phyloP scores from a whole-genome alignment of 192 early-diverging fungal genomes.

The Blastocladiella britannica region DNA sequence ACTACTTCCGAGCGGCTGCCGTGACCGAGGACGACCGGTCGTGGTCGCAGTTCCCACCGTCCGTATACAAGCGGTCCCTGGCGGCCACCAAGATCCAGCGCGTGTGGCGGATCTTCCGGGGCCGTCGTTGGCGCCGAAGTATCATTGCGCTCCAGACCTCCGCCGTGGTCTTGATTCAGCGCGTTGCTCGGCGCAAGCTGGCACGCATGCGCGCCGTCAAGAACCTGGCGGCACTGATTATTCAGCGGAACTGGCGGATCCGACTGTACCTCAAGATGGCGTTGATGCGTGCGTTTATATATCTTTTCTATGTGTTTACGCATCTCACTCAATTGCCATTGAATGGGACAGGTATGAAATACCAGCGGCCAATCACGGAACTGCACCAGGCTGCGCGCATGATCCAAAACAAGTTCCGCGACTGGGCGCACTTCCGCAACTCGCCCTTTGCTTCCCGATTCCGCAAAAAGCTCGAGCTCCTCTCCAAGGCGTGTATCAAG shows the following conservation, averaged over 20 bases:
- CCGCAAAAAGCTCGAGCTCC: conserved; percentile 5
- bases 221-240: conserved; percentile 23
- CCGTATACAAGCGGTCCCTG: conserved; percentile 27
- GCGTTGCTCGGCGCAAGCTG: conserved; percentile 25
- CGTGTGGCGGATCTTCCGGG: conserved; percentile 23
- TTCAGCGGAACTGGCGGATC: conserved; percentile 29
- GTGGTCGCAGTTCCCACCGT: conserved; percentile 30
- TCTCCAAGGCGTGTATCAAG: conserved; percentile 17
- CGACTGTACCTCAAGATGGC: conserved; percentile 28
- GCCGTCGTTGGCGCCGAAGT: conserved; percentile 13
- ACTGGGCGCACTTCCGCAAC: conserved; percentile 33
- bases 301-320: not conserved
- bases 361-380: conserved; percentile 26
- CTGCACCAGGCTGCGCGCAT: conserved; percentile 22
- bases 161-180: conserved; percentile 28
- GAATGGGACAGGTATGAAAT: conserved; percentile 17
- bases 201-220: conserved; percentile 18
- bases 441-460: conserved; percentile 22
- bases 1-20: not conserved
- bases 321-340: too few species aligned
- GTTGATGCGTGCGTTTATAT: conserved; percentile 16
- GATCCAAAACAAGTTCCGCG: conserved; percentile 28
- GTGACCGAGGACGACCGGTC: conserved; percentile 1
- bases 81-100: conserved; percentile 30
- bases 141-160: conserved; percentile 23